Conservation (phyloP, 805 yeast genomes). For the Saturnispora saitoi region DNA sequence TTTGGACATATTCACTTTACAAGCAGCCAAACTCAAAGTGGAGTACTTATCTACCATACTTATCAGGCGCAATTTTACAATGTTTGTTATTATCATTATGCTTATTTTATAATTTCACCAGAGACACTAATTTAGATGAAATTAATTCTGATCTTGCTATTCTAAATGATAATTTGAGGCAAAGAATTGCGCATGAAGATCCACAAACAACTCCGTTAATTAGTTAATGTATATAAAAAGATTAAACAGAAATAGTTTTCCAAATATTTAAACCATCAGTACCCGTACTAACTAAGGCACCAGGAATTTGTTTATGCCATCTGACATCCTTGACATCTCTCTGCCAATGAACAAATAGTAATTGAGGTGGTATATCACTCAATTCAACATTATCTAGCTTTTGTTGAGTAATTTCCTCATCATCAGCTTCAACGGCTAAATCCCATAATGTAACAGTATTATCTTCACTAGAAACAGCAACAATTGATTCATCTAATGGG, state of each 20-base stretch:
- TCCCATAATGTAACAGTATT: constrained; percentile 98
- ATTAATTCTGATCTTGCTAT: constrained; percentile 16
- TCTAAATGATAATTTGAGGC: constrained; percentile 9
- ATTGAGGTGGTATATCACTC: constrained; percentile 88
- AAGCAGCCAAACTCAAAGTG: constrained; percentile 69
- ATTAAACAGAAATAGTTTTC: constrained; percentile 90
- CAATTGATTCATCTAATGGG: constrained; percentile 89
- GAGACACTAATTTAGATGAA: constrained; percentile 18
- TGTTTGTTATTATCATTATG: constrained; percentile 55
- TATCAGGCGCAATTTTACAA: constrained; percentile 64
- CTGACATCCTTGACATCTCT: constrained; percentile 94
- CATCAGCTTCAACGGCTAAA: constrained; percentile 96
- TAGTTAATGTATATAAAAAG: background rate
- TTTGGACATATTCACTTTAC: constrained; percentile 69
- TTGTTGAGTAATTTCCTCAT: constrained; percentile 89
- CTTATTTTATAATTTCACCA: constrained; percentile 34
- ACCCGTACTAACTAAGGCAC: constrained; percentile 89
- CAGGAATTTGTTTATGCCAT: constrained; percentile 97
- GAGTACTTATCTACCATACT: constrained; percentile 81
- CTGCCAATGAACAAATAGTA: constrained; percentile 97
- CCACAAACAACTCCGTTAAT: constrained; percentile 3
- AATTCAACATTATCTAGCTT: constrained; percentile 68
- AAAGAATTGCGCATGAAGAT: constrained; percentile 3
- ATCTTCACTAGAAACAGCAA: constrained; percentile 94
- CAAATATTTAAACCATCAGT: constrained; percentile 90